Conservation (phyloP, 805 yeast species). For the Candida stauntonica region DNA sequence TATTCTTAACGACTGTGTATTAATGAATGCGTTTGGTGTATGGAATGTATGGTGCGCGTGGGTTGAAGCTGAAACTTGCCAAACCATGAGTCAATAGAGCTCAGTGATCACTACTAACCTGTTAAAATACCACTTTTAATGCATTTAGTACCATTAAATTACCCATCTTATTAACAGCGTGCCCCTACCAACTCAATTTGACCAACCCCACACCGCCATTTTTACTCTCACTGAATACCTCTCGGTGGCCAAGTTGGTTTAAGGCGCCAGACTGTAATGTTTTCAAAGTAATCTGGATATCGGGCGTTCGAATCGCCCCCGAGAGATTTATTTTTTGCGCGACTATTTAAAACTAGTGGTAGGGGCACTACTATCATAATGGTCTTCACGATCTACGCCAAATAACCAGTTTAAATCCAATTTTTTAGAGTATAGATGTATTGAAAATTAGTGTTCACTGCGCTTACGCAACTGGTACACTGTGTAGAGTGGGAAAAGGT, state of each 20-base stretch:
- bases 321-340: conserved; percentile 32
- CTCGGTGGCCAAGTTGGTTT: conserved; percentile 44
- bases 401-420: neutral
- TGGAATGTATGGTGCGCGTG: no score
- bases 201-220: no score
- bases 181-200: neutral
- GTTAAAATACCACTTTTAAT: no score
- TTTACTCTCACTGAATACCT: conserved; percentile 16
- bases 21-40: no score
- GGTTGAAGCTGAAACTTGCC: no score
- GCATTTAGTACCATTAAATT: no score
- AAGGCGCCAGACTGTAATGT: conserved; percentile 42
- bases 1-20: no score
- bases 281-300: conserved; percentile 38
- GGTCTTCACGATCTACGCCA: no score
- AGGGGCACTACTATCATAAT: neutral
- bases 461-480: conserved; percentile 54
- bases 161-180: no score
- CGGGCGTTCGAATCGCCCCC: conserved; percentile 51
- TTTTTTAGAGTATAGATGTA: neutral
- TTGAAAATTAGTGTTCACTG: conserved; percentile 49
- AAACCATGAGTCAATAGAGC: no score
- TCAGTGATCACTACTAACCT: no score
- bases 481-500: conserved; percentile 45
- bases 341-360: neutral